Conservation (phyloP, 2,329 filamentous ascomycete genomes). For the Botryotinia globosa region DNA sequence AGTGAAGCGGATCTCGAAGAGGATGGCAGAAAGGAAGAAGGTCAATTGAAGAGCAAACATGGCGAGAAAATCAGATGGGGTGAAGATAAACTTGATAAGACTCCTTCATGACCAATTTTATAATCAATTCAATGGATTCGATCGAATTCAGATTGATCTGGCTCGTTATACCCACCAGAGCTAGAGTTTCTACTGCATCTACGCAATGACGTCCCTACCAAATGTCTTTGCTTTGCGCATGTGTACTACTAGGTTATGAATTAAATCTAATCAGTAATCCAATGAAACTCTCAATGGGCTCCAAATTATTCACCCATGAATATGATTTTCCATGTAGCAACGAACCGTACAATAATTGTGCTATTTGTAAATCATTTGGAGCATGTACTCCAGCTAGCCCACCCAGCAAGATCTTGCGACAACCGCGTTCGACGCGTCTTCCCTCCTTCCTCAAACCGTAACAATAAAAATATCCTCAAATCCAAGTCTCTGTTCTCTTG, state of each 20-base stretch:
- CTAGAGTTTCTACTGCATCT: neutral
- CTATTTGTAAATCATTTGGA: neutral
- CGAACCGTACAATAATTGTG: neutral
- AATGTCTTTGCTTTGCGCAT: neutral
- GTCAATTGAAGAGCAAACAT: constrained; percentile 44
- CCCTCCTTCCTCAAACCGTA: neutral
- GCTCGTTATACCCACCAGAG: neutral
- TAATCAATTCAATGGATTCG: neutral
- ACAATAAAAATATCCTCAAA: neutral
- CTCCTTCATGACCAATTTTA: neutral
- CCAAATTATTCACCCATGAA: neutral
- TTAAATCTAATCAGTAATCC: neutral
- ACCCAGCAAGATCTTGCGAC: constrained; percentile 3
- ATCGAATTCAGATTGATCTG: neutral
- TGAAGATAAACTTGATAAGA: constrained; percentile 24
- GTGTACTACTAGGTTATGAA: neutral
- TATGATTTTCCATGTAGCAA: neutral
- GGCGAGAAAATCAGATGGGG: constrained; percentile 46
- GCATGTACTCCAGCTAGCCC: neutral
- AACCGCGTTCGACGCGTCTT: constrained; percentile 10
- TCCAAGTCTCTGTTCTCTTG: neutral
- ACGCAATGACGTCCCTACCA: neutral
- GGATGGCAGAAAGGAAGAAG: constrained; percentile 38
- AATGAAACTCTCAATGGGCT: neutral
- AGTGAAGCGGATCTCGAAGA: constrained; percentile 30